Percentiles rank a stretch among this genome's conserved stretches.
Conservation (phyloP, 108 stramenopile genomes). For the Pseudonitzschia delicatissima region DNA sequence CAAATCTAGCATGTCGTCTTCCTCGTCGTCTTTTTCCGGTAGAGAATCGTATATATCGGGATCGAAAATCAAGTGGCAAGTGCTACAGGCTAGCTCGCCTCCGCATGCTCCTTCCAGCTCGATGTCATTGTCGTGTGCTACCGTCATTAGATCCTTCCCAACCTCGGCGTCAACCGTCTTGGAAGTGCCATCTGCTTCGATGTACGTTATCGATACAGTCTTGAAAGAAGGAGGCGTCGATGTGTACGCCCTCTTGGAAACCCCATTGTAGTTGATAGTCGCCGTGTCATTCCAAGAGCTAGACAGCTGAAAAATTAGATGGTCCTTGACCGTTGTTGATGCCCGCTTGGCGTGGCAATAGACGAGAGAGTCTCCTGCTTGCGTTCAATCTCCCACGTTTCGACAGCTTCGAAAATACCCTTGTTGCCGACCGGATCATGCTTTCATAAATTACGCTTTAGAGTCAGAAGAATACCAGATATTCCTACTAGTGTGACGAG, state of each 20-base stretch:
- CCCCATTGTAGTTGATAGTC: not conserved
- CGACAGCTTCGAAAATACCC: not conserved
- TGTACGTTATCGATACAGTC: constrained; percentile 61
- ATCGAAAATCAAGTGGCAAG: constrained; percentile 94
- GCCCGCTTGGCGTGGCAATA: not conserved
- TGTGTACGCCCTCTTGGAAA: constrained; percentile 9
- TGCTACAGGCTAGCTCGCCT: constrained; percentile 84
- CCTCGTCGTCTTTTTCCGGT: constrained; percentile 88
- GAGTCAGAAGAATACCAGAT: no score
- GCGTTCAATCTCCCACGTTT: not conserved
- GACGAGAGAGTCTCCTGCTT: not conserved
- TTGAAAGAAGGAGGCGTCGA: not conserved
- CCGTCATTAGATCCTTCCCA: constrained; percentile 71
- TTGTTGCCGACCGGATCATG: not conserved
- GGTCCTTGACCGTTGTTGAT: no score
- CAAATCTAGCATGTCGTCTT: constrained; percentile 99
- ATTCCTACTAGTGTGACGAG: no score
- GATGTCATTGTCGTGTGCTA: constrained; percentile 85
- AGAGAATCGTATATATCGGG: constrained; percentile 84
- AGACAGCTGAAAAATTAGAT: no score
- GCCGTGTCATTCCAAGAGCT: not conserved
- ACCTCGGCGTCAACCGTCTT: constrained; percentile 65
- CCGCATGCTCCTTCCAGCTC: constrained; percentile 90
- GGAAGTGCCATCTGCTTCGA: constrained; percentile 68
- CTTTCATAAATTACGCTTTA: no score